These are phyloP conservation scores for Rubus idaeus DNA, from an alignment of 306 rosid genomes.

Conservation along the genomic window DNA sequence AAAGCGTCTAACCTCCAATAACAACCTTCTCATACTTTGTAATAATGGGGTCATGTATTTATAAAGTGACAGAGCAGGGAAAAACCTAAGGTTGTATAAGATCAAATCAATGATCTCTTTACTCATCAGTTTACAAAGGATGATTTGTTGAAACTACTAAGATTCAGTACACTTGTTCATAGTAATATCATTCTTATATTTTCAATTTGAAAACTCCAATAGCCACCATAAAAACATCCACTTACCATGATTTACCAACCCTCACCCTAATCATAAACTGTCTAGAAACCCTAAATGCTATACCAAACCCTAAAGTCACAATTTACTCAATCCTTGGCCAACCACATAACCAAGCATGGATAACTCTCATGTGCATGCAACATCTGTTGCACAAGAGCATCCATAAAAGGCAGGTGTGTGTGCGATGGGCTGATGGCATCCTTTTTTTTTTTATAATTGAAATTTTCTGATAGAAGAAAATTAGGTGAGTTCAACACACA, in stretches of 20 bases:
- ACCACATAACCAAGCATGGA: background rate
- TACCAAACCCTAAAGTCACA: background rate
- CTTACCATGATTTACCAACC: background rate
- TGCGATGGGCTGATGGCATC: no score
- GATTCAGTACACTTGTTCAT: background rate
- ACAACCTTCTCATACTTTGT: background rate
- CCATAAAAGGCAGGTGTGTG: no score
- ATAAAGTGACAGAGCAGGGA: background rate
- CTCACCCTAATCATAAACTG: background rate
- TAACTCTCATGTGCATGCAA: background rate
- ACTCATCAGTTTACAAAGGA: background rate
- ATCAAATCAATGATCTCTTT: background rate
- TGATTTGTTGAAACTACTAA: background rate
- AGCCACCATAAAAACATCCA: background rate
- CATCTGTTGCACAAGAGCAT: no score
- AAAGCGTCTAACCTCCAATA: background rate
- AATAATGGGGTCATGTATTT: background rate
- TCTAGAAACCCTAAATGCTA: background rate
- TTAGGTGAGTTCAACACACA: background rate
- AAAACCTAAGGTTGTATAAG: background rate
- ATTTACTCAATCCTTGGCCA: background rate
- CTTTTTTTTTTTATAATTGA: background rate
- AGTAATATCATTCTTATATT: background rate
- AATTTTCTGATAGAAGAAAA: background rate
- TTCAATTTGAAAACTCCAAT: background rate